phyloP scores from a whole-genome alignment of 306 rosid genomes.

The Abrus pulchellus region DNA sequence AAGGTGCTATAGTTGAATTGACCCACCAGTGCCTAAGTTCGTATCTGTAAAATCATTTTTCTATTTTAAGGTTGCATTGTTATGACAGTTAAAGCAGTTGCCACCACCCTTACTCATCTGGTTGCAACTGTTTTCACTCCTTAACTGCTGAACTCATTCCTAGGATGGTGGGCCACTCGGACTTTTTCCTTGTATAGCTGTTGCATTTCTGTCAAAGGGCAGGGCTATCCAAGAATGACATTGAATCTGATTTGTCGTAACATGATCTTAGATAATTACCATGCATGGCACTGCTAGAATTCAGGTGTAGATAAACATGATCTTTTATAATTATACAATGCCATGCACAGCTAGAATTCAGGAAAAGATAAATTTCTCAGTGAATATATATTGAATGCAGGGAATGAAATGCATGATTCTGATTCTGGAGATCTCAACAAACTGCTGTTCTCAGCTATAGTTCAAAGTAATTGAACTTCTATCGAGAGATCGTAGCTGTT shows the following conservation, averaged over 20 bases:
- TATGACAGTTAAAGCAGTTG: not conserved
- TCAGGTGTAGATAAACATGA: conserved; percentile 19
- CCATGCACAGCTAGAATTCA: not conserved
- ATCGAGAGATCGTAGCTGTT: conserved; percentile 9
- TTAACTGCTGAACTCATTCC: not conserved
- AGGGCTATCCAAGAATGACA: conserved; percentile 15
- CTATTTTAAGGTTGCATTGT: not conserved
- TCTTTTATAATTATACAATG: not conserved
- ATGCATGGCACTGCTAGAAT: not conserved
- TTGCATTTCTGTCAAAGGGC: conserved; percentile 16
- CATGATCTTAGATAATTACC: conserved; percentile 8
- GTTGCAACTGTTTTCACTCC: conserved; percentile 3
- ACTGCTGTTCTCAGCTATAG: conserved; percentile 83
- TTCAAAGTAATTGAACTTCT: conserved; percentile 60
- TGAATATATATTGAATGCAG: conserved; percentile 57
- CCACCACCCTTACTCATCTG: not conserved
- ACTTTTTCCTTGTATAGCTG: conserved; percentile 8
- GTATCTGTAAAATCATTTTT: not conserved
- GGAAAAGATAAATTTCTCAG: not conserved
- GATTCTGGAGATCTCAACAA: conserved; percentile 73
- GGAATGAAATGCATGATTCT: conserved; percentile 61
- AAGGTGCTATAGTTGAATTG: not conserved
- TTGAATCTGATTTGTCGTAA: conserved; percentile 16
- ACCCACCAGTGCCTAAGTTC: not conserved
- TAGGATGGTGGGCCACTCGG: not conserved